Percentiles rank a stretch among this genome's conserved stretches.
Conservation (phyloP, 2,329 filamentous ascomycete species). For the Domatiomyces catenatus region DNA sequence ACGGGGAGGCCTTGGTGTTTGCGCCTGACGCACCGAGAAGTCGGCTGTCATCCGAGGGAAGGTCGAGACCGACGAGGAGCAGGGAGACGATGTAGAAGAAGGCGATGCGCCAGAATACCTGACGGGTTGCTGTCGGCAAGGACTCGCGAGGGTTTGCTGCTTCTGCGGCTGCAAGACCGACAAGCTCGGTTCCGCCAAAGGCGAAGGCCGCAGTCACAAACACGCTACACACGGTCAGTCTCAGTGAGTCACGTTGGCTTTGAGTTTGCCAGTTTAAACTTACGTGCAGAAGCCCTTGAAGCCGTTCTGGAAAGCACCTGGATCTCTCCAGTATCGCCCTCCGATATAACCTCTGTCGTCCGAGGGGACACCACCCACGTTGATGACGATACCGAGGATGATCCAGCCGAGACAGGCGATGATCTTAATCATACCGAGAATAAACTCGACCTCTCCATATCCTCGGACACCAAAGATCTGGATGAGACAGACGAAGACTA, state of each 20-base stretch:
- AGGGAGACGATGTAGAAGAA: slow-evolving; percentile 80
- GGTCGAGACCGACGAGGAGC: slow-evolving; percentile 64
- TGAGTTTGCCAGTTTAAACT: slow-evolving; percentile 1
- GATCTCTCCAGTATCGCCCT: slow-evolving; percentile 57
- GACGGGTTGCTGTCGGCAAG: slow-evolving; percentile 73
- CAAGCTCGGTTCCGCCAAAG: slow-evolving; percentile 47
- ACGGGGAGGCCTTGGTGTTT: slow-evolving; percentile 66
- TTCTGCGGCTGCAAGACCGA: slow-evolving; percentile 46
- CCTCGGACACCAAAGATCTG: slow-evolving; percentile 72
- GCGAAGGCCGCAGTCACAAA: slow-evolving; percentile 51
- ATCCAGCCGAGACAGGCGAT: slow-evolving; percentile 69
- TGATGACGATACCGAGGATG: slow-evolving; percentile 35
- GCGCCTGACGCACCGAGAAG: slow-evolving; percentile 47
- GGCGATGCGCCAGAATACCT: slow-evolving; percentile 86
- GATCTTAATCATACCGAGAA: slow-evolving; percentile 67
- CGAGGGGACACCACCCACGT: slow-evolving; percentile 60
- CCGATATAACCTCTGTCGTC: slow-evolving; percentile 58
- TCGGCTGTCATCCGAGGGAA: slow-evolving; percentile 46
- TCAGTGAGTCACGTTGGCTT: slow-evolving; percentile 60
- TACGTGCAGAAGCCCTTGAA: slow-evolving; percentile 47
- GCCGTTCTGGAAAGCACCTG: slow-evolving; percentile 56
- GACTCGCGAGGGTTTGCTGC: slow-evolving; percentile 48
- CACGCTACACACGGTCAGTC: slow-evolving; percentile 47
- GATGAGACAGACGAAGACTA: slow-evolving; percentile 54
- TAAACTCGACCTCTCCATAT: slow-evolving; percentile 70